Percentiles rank a stretch among this genome's conserved stretches.
Conservation (phyloP, 768 basidiomycete species). For the Russula sp. region DNA sequence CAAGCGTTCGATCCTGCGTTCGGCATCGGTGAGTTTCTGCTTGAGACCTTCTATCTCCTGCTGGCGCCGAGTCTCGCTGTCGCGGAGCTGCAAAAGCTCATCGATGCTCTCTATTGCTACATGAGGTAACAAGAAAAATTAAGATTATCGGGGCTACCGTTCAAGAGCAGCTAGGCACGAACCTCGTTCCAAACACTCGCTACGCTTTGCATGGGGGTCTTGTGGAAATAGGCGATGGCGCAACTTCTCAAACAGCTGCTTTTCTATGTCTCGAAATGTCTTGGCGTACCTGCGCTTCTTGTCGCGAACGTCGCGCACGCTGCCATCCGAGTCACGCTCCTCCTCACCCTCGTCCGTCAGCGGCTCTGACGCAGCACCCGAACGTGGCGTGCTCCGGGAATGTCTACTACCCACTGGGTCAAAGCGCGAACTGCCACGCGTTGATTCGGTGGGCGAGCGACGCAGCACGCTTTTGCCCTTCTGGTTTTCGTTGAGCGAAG, state of each 20-base stretch:
- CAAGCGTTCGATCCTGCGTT: constrained; percentile 17
- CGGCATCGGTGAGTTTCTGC: constrained; percentile 15
- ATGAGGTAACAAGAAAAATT: neutral
- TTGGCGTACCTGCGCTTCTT: constrained; percentile 23
- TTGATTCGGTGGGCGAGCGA: constrained; percentile 15
- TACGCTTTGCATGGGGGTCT: constrained; percentile 21
- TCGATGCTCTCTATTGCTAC: constrained; percentile 21
- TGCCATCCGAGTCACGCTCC: constrained; percentile 22
- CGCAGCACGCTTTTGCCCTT: constrained; percentile 8
- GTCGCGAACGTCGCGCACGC: constrained; percentile 17
- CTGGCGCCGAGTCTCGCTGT: constrained; percentile 6
- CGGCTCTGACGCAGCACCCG: neutral
- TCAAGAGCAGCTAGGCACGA: neutral
- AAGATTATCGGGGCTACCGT: neutral
- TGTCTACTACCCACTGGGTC: constrained; percentile 13
- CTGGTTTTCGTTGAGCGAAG: neutral
- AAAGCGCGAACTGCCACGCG: constrained; percentile 9
- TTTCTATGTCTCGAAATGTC: constrained; percentile 19
- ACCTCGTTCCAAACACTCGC: constrained; percentile 23
- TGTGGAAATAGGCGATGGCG: constrained; percentile 19
- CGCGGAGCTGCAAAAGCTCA: constrained; percentile 11
- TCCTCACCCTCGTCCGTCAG: constrained; percentile 20
- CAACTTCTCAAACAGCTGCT: constrained; percentile 20
- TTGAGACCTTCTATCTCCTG: constrained; percentile 16
- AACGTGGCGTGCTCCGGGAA: neutral